A percentile compares a stretch with the other conserved stretches of the same genome.
Evolutionary conservation across 164 flowering plant species (phyloP).

Genomic region (Chimonanthus praecox): DNA sequence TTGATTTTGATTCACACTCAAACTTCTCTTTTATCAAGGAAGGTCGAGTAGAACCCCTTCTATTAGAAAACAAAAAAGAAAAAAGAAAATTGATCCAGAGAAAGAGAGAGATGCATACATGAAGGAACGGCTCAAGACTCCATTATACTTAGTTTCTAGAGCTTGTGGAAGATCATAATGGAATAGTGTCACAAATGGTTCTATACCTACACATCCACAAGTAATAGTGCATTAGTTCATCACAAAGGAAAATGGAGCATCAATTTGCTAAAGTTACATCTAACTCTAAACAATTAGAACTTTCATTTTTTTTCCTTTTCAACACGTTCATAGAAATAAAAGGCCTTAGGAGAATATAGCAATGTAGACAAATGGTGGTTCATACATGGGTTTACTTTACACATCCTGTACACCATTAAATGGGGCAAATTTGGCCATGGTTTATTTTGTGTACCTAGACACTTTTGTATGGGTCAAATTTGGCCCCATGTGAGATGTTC

Average conservation of each 20-base stretch:
- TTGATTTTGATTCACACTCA: too few species aligned
- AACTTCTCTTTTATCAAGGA: too few species aligned
- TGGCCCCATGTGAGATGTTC: too few species aligned
- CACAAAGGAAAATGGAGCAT: not conserved
- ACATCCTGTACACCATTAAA: too few species aligned
- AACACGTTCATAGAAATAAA: not conserved
- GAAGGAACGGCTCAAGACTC: conserved; percentile 36
- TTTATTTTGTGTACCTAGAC: too few species aligned
- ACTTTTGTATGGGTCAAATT: too few species aligned
- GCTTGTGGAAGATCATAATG: conserved; percentile 70
- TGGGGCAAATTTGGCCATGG: too few species aligned
- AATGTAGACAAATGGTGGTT: conserved; percentile 5
- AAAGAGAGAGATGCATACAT: conserved; percentile 39
- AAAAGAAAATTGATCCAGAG: not conserved
- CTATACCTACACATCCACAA: too few species aligned
- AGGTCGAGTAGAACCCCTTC: too few species aligned
- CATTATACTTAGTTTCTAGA: conserved; percentile 44
- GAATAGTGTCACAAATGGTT: conserved; percentile 62
- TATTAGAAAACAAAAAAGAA: too few species aligned
- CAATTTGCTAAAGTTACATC: conserved; percentile 19
- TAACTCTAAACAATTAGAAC: not conserved
- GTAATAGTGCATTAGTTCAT: conserved; percentile 21
- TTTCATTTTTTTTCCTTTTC: not conserved
- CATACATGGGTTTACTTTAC: too few species aligned
- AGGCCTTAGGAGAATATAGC: not conserved